These are phyloP conservation scores for Torrubiella hemipterigena DNA, from an alignment of 2,329 filamentous ascomycete species.

Conservation along the genomic window DNA sequence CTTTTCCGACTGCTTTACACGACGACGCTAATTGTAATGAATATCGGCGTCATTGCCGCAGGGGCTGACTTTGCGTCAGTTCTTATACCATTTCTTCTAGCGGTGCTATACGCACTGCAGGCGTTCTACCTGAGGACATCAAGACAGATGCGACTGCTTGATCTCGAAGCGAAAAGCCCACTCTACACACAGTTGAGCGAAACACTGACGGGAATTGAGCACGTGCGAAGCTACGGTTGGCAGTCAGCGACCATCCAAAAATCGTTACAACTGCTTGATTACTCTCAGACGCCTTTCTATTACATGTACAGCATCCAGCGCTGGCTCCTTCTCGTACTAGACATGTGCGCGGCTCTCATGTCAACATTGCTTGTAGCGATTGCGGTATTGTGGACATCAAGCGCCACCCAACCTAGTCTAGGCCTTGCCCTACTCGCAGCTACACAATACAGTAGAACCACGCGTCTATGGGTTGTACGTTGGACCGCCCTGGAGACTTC, in stretches of 20 bases:
- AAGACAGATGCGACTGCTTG: slow-evolving; percentile 16
- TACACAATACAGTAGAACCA: background rate
- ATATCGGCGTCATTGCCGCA: slow-evolving; percentile 7
- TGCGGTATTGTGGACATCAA: background rate
- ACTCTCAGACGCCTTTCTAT: slow-evolving; percentile 40
- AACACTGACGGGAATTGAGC: slow-evolving; percentile 27
- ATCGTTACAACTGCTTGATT: slow-evolving; percentile 25
- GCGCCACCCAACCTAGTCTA: background rate
- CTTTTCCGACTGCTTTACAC: background rate
- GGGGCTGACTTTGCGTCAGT: slow-evolving; percentile 16
- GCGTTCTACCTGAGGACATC: slow-evolving; percentile 20
- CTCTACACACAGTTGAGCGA: slow-evolving; percentile 25
- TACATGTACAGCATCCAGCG: slow-evolving; percentile 38
- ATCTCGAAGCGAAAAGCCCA: slow-evolving; percentile 20
- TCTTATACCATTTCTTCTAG: slow-evolving; percentile 12
- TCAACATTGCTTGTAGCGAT: background rate
- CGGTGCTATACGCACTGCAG: slow-evolving; percentile 14
- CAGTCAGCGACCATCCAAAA: slow-evolving; percentile 23
- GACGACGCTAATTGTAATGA: background rate
- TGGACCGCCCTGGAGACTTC: background rate
- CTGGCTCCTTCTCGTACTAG: slow-evolving; percentile 24
- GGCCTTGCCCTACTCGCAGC: too few relatives aligned
- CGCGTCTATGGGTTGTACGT: background rate
- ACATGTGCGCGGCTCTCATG: background rate
- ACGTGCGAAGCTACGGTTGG: slow-evolving; percentile 34